Conservation (phyloP, 257 asterid species). For the Nicotiana noctiflora region DNA sequence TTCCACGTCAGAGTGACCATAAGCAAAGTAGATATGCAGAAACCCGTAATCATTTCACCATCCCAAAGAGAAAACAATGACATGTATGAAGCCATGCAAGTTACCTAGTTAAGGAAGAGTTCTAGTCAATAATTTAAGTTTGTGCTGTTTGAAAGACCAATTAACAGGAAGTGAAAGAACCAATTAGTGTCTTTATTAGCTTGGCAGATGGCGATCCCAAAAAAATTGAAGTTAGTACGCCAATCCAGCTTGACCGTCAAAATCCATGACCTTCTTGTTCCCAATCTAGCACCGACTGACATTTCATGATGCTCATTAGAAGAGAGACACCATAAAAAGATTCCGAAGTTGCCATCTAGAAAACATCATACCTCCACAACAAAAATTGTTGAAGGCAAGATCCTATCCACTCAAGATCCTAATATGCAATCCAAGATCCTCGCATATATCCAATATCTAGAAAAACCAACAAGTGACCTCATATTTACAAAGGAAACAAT, state of each 20-base stretch:
- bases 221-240: conserved; percentile 44
- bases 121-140: conserved; percentile 19
- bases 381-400: conserved; percentile 60
- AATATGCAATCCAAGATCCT: conserved; percentile 71
- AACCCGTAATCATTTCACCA: conserved; percentile 28
- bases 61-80: conserved; percentile 11
- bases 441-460: conserved; percentile 74
- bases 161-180: conserved; percentile 23
- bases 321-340: conserved; percentile 58
- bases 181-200: conserved; percentile 25
- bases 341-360: conserved; percentile 59
- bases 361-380: conserved; percentile 78
- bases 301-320: conserved; percentile 73
- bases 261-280: conserved; percentile 77
- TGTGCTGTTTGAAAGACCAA: conserved; percentile 26
- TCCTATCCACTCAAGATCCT: conserved; percentile 39
- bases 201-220: conserved; percentile 35
- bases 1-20: conserved; percentile 56
- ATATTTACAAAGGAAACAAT: conserved; percentile 26
- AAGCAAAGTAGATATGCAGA: conserved; percentile 32
- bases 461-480: conserved; percentile 36
- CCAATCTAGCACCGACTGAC: conserved; percentile 89
- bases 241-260: conserved; percentile 67
- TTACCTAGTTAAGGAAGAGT: conserved; percentile 32
- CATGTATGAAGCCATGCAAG: conserved; percentile 27